Conservation (phyloP, 352 stramenopile species). For the Saprolegnia parasitica region DNA sequence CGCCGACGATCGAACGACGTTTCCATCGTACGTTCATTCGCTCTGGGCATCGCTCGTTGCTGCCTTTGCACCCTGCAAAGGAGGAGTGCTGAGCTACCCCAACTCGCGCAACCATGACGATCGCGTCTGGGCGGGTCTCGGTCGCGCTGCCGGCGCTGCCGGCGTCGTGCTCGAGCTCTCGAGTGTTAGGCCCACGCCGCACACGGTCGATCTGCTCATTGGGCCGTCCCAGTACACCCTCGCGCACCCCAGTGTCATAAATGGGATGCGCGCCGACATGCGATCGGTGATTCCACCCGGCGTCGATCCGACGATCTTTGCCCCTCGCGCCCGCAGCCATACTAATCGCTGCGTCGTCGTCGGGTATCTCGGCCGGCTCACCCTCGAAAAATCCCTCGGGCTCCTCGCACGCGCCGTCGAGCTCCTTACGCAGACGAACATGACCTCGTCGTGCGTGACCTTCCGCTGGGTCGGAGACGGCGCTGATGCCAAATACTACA, state of each 20-base stretch:
- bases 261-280: neutral
- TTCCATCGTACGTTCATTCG: neutral
- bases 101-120: neutral
- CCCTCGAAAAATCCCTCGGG: neutral
- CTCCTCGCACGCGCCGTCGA: neutral
- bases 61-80: neutral
- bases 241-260: neutral
- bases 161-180: neutral
- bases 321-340: neutral
- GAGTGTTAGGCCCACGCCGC: neutral
- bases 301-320: neutral
- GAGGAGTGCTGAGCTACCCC: neutral
- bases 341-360: neutral
- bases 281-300: neutral
- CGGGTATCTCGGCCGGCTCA: neutral
- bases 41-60: neutral
- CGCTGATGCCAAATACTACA: neutral
- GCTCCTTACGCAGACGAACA: neutral
- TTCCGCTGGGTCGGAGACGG: slow-evolving; percentile 3
- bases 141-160: neutral
- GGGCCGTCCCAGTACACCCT: slow-evolving; percentile 6
- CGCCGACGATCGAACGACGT: neutral
- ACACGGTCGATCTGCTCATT: neutral
- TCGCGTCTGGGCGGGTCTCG: neutral
- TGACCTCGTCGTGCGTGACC: neutral